phyloP scores from a whole-genome alignment of 257 asterid genomes.

The Forsythia viridissima region DNA sequence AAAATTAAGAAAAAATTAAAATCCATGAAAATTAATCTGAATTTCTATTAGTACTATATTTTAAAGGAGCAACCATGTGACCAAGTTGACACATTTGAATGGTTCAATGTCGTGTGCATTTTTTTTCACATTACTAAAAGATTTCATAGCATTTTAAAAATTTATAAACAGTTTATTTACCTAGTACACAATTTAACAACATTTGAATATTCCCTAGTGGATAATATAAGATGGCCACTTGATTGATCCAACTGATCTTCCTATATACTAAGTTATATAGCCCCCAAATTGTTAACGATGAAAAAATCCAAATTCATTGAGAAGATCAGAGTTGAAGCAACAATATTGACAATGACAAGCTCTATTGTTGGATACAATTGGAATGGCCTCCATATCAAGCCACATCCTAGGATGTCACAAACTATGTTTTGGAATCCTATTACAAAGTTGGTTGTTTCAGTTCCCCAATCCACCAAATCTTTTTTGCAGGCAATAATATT shows the following conservation, averaged over 20 bases:
- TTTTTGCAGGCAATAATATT: constrained; percentile 3
- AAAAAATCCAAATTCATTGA: neutral
- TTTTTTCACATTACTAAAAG: neutral
- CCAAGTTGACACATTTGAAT: constrained; percentile 29
- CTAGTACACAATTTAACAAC: neutral
- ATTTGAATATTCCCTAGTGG: neutral
- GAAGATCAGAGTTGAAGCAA: neutral
- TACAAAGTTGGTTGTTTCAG: constrained; percentile 25
- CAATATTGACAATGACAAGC: constrained; percentile 30
- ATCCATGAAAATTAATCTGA: too few species aligned
- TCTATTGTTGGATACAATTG: constrained; percentile 13
- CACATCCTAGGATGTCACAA: constrained; percentile 16
- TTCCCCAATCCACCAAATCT: constrained; percentile 1
- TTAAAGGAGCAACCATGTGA: too few species aligned
- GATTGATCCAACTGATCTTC: too few species aligned
- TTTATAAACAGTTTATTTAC: too few species aligned
- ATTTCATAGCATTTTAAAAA: too few species aligned
- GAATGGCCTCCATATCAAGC: neutral
- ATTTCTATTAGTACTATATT: too few species aligned
- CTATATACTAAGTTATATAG: neutral
- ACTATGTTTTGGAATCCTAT: constrained; percentile 37
- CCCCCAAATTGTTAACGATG: neutral
- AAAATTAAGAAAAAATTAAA: too few species aligned
- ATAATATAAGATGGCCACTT: neutral
- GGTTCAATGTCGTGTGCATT: constrained; percentile 1